phyloP scores from a whole-genome alignment of 1,284 basidiomycete genomes.

The Fomitiporia mediterranea region DNA sequence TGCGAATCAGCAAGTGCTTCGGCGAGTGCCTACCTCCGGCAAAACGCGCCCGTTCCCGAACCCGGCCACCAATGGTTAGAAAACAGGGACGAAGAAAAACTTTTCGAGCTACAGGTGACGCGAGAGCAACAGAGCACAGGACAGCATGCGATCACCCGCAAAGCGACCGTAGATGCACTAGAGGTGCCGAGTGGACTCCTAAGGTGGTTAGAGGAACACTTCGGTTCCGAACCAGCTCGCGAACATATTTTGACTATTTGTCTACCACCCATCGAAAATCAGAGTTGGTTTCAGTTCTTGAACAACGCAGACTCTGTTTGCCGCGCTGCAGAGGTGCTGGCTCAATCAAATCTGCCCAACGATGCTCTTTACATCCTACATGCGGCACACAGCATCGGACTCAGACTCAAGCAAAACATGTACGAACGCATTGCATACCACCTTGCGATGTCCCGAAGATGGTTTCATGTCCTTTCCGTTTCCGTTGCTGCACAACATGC shows the following conservation, averaged over 20 bases:
- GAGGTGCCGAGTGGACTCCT: conserved; percentile 1
- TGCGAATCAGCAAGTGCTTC: neutral
- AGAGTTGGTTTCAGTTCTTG: conserved; percentile 29
- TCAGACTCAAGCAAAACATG: conserved; percentile 43
- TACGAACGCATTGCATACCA: conserved; percentile 54
- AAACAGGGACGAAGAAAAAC: neutral
- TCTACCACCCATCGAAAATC: neutral
- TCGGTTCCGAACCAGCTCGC: neutral
- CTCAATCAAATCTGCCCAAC: conserved; percentile 36
- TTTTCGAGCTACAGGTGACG: neutral
- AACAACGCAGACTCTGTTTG: conserved; percentile 36
- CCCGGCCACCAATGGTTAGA: neutral
- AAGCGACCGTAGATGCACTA: neutral
- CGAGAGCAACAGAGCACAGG: neutral
- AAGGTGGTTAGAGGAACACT: conserved; percentile 6
- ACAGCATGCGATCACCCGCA: neutral
- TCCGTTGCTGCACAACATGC: conserved; percentile 44
- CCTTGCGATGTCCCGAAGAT: conserved; percentile 42
- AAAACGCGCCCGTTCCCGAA: neutral
- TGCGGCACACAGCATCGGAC: conserved; percentile 46
- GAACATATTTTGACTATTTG: neutral
- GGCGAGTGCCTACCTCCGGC: conserved; percentile 5
- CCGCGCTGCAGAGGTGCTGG: conserved; percentile 41
- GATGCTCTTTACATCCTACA: conserved; percentile 41
- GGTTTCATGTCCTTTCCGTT: conserved; percentile 45